Conservation (phyloP, 257 asterid species). For the Fraxinus excelsior region DNA sequence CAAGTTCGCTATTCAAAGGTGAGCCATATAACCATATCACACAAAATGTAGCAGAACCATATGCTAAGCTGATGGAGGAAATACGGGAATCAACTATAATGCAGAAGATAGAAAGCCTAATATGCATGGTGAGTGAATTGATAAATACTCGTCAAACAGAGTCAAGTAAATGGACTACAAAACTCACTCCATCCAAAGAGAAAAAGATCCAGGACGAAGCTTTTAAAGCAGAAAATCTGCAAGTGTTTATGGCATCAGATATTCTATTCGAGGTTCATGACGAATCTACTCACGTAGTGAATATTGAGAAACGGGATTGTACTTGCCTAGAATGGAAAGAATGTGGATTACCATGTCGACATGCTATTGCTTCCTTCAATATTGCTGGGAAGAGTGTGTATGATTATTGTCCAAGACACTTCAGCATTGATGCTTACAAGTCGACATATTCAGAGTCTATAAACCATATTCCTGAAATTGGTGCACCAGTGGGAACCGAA, state of each 20-base stretch:
- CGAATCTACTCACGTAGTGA: slow-evolving; percentile 74
- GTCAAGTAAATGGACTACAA: slow-evolving; percentile 55
- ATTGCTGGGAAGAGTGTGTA: slow-evolving; percentile 49
- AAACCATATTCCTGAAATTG: slow-evolving; percentile 51
- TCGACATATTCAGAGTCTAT: slow-evolving; percentile 54
- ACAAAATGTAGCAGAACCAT: slow-evolving; percentile 68
- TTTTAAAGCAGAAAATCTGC: slow-evolving; percentile 51
- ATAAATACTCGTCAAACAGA: slow-evolving; percentile 52
- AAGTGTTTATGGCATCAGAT: slow-evolving; percentile 77
- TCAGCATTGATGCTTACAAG: slow-evolving; percentile 57
- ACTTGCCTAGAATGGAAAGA: slow-evolving; percentile 82
- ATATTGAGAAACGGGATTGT: slow-evolving; percentile 65
- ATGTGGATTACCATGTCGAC: slow-evolving; percentile 69
- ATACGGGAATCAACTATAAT: slow-evolving; percentile 68
- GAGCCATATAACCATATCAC: slow-evolving; percentile 63
- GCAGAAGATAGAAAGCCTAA: slow-evolving; percentile 78
- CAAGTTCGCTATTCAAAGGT: slow-evolving; percentile 62
- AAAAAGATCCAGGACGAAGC: slow-evolving; percentile 56
- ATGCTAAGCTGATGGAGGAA: slow-evolving; percentile 63
- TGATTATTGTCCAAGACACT: slow-evolving; percentile 67
- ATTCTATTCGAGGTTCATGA: slow-evolving; percentile 84
- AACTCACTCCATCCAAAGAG: slow-evolving; percentile 76
- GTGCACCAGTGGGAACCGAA: slow-evolving; percentile 39
- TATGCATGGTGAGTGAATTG: slow-evolving; percentile 50
- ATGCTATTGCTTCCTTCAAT: slow-evolving; percentile 72